Evolutionary conservation across 1,284 basidiomycete genomes (phyloP).

Genomic region (Chiua sp.): DNA sequence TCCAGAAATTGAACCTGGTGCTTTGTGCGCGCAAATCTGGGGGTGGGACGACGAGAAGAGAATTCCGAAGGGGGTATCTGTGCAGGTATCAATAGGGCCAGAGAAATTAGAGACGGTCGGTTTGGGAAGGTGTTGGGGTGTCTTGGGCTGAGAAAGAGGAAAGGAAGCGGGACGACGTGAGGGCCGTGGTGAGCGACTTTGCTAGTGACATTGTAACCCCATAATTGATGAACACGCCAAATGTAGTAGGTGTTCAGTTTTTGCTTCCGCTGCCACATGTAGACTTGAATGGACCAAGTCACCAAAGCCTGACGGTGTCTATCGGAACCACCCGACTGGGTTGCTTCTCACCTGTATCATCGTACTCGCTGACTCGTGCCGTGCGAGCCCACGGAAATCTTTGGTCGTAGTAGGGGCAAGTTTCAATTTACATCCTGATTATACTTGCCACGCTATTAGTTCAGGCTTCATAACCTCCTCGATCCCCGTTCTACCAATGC

Average conservation of each 20-base stretch:
- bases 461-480: not conserved
- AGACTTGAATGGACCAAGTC: no score
- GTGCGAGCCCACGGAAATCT: no score
- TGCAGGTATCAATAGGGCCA: slow-evolving; percentile 34
- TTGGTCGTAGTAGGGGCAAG: no score
- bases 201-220: not conserved
- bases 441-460: no score
- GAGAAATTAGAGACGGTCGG: slow-evolving; percentile 32
- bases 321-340: no score
- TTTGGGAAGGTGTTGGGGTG: slow-evolving; percentile 17
- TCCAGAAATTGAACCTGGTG: slow-evolving; percentile 28
- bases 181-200: no score
- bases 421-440: no score
- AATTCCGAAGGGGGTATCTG: slow-evolving; percentile 52
- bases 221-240: not conserved
- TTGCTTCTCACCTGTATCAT: no score
- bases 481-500: slow-evolving; percentile 8
- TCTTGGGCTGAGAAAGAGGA: not conserved
- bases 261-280: no score
- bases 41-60: slow-evolving; percentile 68
- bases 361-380: no score
- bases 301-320: no score
- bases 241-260: not conserved
- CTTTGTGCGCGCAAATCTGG: slow-evolving; percentile 62
- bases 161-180: no score